These are phyloP conservation scores for Vaccinium vitisidaea DNA, from an alignment of 148 eudicot species.

Conservation along the genomic window DNA sequence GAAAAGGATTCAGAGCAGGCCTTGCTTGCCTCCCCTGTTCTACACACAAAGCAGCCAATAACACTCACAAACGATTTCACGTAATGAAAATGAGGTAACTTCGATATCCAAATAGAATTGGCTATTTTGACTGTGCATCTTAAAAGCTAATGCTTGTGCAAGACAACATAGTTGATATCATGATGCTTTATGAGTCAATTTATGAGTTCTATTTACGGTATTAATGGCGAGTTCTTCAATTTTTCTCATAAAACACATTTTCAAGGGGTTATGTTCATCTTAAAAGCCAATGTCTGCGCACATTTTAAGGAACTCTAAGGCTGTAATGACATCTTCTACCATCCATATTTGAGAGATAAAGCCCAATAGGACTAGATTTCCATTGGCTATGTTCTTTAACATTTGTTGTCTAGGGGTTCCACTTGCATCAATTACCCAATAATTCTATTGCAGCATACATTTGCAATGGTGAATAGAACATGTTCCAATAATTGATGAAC, in stretches of 20 bases:
- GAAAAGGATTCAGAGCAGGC: too few species aligned
- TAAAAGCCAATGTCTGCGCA: not conserved
- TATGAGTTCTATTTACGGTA: not conserved
- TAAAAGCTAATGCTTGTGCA: not conserved
- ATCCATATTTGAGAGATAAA: not conserved
- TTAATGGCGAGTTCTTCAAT: not conserved
- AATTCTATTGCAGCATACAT: not conserved
- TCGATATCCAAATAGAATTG: too few species aligned
- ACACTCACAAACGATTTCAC: too few species aligned
- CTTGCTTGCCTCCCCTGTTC: too few species aligned
- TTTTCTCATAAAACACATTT: not conserved
- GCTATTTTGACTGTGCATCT: not conserved
- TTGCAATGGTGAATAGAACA: slow-evolving; percentile 3
- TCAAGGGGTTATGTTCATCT: slow-evolving; percentile 34
- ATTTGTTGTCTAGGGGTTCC: not conserved
- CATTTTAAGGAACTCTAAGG: not conserved
- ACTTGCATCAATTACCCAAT: not conserved
- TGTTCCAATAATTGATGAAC: not conserved
- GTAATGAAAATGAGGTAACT: too few species aligned
- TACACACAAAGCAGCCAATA: too few species aligned
- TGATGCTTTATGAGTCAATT: not conserved
- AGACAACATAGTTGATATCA: not conserved
- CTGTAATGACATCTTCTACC: not conserved
- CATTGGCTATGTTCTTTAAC: not conserved
- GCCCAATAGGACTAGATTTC: not conserved